Evolutionary conservation across 2,329 filamentous ascomycete genomes (phyloP), one percentile per base, ranked within the genome.

Genomic region (Apiospora koreana): DNA sequence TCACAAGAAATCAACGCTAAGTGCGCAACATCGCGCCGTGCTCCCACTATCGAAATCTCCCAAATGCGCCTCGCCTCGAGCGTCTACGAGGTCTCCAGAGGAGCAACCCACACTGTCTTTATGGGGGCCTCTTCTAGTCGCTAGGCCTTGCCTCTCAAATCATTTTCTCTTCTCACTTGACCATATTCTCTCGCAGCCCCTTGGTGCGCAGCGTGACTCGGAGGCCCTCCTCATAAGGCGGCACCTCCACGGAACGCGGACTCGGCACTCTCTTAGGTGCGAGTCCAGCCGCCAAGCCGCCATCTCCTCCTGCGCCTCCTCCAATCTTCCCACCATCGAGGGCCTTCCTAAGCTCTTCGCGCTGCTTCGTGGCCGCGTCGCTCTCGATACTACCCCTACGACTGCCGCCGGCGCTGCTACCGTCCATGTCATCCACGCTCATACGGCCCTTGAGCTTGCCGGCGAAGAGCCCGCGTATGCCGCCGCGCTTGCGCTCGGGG

Each of bases 401-500:
- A 68, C 78, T 80, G 0, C 79, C 80, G 1, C 77, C 79, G 43
- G 80, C 75, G 54, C 81, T 84, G 68, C 80, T 82, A 1, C 76
- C 79, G 64, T 18, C 54, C 31, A 35, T 38, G 35, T 82, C 83
- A 10, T 82, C 81, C 7, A 73, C 73, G 16, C 71, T 71, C 10
- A 70, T 76, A 41, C 80, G 76, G 23, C 82, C 80, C 48, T 82
- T 83, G 38, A 86, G 74, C 42, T 85, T 80, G 0, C 87, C 87
- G 0, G 83, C 83, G 82, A 88, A 87, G 2, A 92, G 78, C 0
- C 89, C 89, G 38, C 88, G 81, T 0, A 92, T 86, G 12, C 89
- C 89, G 16, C 89, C 89, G 50, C 84, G 84, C 73, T 90, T 91
- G 48, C 89, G 83, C 75, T 88, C 87, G 0, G 89, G 89, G 2